Base-by-base conservation (phyloP, 2,329 filamentous ascomycete genomes). In the Penicillium freii region DNA sequence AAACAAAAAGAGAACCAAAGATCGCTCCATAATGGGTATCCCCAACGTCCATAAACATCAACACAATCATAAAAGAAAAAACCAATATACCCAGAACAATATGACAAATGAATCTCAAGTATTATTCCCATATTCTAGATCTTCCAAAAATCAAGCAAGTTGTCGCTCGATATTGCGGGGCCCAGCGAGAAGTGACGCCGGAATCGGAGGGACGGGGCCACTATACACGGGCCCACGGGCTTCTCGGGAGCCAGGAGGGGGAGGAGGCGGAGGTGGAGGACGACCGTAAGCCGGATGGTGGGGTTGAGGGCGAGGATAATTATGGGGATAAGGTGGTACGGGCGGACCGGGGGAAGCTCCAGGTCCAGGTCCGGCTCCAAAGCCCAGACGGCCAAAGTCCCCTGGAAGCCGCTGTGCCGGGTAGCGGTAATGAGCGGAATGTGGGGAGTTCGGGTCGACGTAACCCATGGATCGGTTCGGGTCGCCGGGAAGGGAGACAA, bases 401-500 rank as follows among this genome's bases (percentile, higher is more conserved):
- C 53, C 64, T 3, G 61, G 61, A 1, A 66, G 49, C 19, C 62
- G 63, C 39, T 63, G 63, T 9, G 59, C 33, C 17, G 57, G 64
- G 33, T 67, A 65, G 31, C 58, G 54, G 47, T 66, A 62, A 45
- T 60, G 62, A 29, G 51, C 56, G 15, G 46, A 11, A 11, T 55
- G 55, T 15, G 54, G 43, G 5, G 59, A 48, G 34, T 40, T 39
- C 25, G 58, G 52, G 33, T 50, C 23, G 21, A 58, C 50, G 44
- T 66, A 72, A 29, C 62, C 60, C 42, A 69, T 60, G 11, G 68
- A 61, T 25, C 66, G 69, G 34, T 70, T 64, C 13, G 71, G 68
- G 25, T 69, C 68, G n/a, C 72, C 87, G 0, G 91, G 91, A 0
- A 96, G 81, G 5, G 82, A 80, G n/a, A 96, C 84, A 27, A 85